phyloP scores from a whole-genome alignment of 768 basidiomycete genomes.

The Trametes villosa region DNA sequence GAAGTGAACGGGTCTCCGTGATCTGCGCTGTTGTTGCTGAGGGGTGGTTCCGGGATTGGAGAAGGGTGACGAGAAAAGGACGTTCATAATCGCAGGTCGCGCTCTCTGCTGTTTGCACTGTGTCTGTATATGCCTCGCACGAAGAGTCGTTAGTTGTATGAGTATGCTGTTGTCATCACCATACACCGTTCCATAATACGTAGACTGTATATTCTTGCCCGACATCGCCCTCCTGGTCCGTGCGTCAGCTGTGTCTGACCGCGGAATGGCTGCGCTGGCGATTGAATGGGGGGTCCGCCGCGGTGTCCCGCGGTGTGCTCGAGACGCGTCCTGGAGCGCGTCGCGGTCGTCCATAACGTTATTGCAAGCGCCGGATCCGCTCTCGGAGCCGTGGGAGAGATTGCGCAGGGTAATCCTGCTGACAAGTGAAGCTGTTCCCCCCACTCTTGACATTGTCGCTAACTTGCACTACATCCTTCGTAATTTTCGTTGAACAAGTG shows the following conservation, averaged over 20 bases:
- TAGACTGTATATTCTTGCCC: conserved; percentile 24
- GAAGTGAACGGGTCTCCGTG: conserved; percentile 33
- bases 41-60: not conserved
- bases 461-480: no score
- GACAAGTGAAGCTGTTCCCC: no score
- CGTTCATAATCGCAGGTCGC: conserved; percentile 24
- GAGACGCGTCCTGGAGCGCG: not conserved
- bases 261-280: not conserved
- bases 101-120: conserved; percentile 10
- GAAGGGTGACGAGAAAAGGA: conserved; percentile 9
- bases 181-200: conserved; percentile 13
- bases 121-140: conserved; percentile 15
- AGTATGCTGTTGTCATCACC: conserved; percentile 13
- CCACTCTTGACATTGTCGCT: no score
- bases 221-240: not conserved
- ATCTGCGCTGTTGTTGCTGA: not conserved
- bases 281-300: not conserved
- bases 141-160: conserved; percentile 15
- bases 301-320: not conserved
- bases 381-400: no score
- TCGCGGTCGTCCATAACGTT: not conserved
- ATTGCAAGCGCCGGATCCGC: no score
- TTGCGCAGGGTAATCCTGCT: no score
- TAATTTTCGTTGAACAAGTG: no score
- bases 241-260: not conserved